Conservation (phyloP, 176 grass and related monocot species). For the Phragmites australis region DNA sequence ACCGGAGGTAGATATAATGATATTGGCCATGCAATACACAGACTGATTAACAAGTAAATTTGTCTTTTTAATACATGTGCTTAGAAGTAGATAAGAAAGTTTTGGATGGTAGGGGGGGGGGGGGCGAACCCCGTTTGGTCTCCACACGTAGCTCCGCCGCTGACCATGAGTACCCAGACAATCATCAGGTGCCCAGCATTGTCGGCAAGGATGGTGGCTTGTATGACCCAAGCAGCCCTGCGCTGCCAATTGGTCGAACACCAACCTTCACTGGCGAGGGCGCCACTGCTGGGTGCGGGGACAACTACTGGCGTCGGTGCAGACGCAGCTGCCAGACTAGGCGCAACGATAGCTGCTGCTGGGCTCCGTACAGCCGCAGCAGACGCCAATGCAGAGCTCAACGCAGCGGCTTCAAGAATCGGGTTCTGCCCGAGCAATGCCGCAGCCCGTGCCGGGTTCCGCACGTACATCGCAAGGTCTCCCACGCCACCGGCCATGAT, state of each 20-base stretch:
- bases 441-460: conserved; percentile 48
- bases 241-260: background rate
- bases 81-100: too few species aligned
- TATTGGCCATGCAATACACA: too few species aligned
- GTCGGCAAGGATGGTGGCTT: conserved; percentile 26
- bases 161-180: conserved; percentile 25
- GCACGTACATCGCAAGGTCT: conserved; percentile 42
- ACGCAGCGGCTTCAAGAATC: conserved; percentile 47
- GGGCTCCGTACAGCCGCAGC: background rate
- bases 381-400: conserved; percentile 41
- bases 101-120: too few species aligned
- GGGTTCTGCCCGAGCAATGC: conserved; percentile 65
- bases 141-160: too few species aligned
- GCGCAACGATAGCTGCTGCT: background rate
- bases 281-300: background rate
- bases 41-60: too few species aligned
- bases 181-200: conserved; percentile 6
- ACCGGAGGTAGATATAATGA: too few species aligned
- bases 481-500: conserved; percentile 29
- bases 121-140: too few species aligned
- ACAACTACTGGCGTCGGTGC: background rate
- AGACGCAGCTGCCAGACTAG: conserved; percentile 21
- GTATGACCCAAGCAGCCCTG: conserved; percentile 35
- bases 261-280: background rate
- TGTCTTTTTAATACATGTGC: too few species aligned